A percentile compares a stretch with the other conserved stretches of the same genome.
Conservation (phyloP, 106 monocot genomes). For the Acanthochlamys bracteata region DNA sequence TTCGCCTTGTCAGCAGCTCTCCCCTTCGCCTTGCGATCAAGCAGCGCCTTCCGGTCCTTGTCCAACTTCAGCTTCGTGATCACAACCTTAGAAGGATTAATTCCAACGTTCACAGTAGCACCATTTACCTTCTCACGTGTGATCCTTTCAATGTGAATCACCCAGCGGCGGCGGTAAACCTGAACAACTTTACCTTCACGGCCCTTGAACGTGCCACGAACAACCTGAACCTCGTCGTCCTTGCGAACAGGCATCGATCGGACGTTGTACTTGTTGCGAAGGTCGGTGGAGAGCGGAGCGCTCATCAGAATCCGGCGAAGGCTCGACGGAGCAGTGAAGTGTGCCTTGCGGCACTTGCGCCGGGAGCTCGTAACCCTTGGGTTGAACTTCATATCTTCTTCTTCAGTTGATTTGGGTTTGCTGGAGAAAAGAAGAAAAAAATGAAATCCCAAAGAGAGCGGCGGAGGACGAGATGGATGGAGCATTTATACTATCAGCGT, state of each 20-base stretch:
- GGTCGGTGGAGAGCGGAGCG: slow-evolving; percentile 33
- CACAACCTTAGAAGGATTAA: slow-evolving; percentile 40
- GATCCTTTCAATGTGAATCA: slow-evolving; percentile 47
- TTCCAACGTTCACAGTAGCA: slow-evolving; percentile 41
- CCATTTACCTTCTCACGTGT: slow-evolving; percentile 53
- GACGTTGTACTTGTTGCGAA: slow-evolving; percentile 33
- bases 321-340: slow-evolving; percentile 50
- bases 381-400: slow-evolving; percentile 32
- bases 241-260: slow-evolving; percentile 24
- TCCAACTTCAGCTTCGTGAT: slow-evolving; percentile 51
- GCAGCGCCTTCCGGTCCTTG: slow-evolving; percentile 43
- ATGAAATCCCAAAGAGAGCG: no score
- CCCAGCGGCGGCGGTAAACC: slow-evolving; percentile 49
- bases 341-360: slow-evolving; percentile 47
- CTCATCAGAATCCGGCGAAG: slow-evolving; percentile 43
- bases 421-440: no score
- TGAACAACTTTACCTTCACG: slow-evolving; percentile 51
- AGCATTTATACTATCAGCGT: background rate
- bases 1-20: slow-evolving; percentile 45
- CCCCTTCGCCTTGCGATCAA: slow-evolving; percentile 31
- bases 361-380: slow-evolving; percentile 49
- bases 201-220: slow-evolving; percentile 43
- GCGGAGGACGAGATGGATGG: background rate
- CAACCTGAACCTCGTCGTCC: slow-evolving; percentile 41
- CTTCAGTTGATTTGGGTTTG: background rate